Evolutionary conservation across 2,329 filamentous ascomycete species (phyloP).

Genomic region (Paecilomyces fulvus): DNA sequence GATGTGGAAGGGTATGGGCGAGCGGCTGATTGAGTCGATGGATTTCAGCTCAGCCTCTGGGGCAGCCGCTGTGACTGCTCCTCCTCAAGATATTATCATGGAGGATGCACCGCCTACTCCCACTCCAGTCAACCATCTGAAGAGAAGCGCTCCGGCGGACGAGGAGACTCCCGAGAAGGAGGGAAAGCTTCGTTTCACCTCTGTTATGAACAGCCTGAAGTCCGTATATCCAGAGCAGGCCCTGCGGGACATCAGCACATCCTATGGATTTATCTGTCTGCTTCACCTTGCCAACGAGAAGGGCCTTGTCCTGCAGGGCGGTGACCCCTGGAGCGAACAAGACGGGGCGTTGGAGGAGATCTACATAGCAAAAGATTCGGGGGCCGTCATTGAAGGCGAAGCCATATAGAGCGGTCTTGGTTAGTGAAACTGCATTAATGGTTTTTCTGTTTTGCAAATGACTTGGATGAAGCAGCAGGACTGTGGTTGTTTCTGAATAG

Average conservation of each 20-base stretch:
- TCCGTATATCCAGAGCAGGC: slow-evolving; percentile 74
- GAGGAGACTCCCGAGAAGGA: slow-evolving; percentile 35
- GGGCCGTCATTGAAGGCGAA: slow-evolving; percentile 31
- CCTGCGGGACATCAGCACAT: slow-evolving; percentile 93
- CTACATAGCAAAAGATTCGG: slow-evolving; percentile 31
- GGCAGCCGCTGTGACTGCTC: slow-evolving; percentile 14
- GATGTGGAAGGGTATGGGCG: slow-evolving; percentile 56
- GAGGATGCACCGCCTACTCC: slow-evolving; percentile 13
- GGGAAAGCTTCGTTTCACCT: slow-evolving; percentile 68
- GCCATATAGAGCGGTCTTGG: slow-evolving; percentile 1
- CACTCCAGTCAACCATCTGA: slow-evolving; percentile 23
- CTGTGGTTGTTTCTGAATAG: not conserved
- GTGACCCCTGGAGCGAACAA: slow-evolving; percentile 31
- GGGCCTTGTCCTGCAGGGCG: slow-evolving; percentile 66
- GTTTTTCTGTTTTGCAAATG: not conserved
- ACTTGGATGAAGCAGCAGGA: not conserved
- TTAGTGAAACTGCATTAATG: not conserved
- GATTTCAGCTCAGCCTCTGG: slow-evolving; percentile 23
- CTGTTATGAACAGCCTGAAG: slow-evolving; percentile 83
- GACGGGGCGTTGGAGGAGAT: slow-evolving; percentile 36
- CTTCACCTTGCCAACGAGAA: slow-evolving; percentile 90
- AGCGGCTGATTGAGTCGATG: slow-evolving; percentile 28
- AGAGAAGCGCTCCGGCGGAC: slow-evolving; percentile 22
- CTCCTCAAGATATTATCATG: slow-evolving; percentile 5
- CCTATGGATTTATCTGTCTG: slow-evolving; percentile 77